Conservation (phyloP, 257 asterid species). For the Lantana camara region DNA sequence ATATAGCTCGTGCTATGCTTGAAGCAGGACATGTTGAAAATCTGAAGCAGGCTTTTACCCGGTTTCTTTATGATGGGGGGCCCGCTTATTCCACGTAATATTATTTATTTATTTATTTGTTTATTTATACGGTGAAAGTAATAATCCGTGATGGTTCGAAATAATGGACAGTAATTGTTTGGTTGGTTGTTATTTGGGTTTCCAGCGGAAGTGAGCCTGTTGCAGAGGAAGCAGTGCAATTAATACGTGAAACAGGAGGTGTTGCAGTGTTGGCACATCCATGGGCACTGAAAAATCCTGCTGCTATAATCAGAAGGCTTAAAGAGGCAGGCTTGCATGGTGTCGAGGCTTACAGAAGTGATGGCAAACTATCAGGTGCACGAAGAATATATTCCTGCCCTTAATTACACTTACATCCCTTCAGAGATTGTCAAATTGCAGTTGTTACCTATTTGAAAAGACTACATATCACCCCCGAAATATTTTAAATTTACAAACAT, state of each 20-base stretch:
- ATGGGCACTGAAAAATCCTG: constrained; percentile 90
- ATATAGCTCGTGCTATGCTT: constrained; percentile 95
- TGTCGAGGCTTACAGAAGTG: constrained; percentile 88
- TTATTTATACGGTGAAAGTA: constrained; percentile 9
- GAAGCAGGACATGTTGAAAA: constrained; percentile 97
- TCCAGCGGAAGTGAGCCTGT: constrained; percentile 91
- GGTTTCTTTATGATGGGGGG: constrained; percentile 93
- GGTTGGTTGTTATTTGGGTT: constrained; percentile 7
- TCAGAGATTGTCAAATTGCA: too few relatives aligned
- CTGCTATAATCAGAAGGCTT: constrained; percentile 63
- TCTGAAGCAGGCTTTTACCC: constrained; percentile 83
- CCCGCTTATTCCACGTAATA: constrained; percentile 96
- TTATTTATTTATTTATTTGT: too few relatives aligned
- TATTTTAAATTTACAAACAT: too few relatives aligned
- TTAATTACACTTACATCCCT: too few relatives aligned
- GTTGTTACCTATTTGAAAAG: too few relatives aligned
- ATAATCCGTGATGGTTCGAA: background rate
- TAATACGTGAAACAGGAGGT: constrained; percentile 91
- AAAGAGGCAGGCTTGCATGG: constrained; percentile 90
- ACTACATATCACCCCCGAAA: too few relatives aligned
- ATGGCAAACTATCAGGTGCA: constrained; percentile 65
- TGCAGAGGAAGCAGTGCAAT: constrained; percentile 75
- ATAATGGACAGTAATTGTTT: constrained; percentile 21
- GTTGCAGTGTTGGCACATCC: constrained; percentile 97
- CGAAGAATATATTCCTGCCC: background rate